Evolutionary conservation across 495 filamentous ascomycete species (phyloP).

Genomic region (Pyronema omphalodes): DNA sequence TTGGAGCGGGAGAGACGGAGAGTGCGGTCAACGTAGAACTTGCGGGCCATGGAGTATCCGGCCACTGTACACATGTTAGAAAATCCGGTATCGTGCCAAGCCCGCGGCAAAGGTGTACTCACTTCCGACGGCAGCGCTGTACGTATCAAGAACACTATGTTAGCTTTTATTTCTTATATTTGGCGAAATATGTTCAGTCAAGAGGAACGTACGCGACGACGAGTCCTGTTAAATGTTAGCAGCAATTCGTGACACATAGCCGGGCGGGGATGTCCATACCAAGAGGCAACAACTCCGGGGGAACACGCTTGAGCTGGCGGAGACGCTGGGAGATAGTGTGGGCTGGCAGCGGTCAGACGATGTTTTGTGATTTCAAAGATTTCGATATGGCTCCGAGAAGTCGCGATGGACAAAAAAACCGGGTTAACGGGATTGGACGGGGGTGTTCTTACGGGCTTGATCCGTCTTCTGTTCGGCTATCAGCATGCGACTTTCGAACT

Average conservation of each 20-base stretch:
- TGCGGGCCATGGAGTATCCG: constrained; percentile 57
- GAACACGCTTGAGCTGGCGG: constrained; percentile 66
- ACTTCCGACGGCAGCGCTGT: constrained; percentile 40
- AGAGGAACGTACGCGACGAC: constrained; percentile 48
- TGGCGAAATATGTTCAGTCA: not conserved
- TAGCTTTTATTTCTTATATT: constrained; percentile 18
- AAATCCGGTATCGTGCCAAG: not conserved
- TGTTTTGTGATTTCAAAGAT: not conserved
- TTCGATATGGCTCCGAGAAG: not conserved
- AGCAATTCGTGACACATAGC: not conserved
- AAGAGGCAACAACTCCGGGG: constrained; percentile 85
- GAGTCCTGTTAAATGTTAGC: constrained; percentile 37
- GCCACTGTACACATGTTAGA: constrained; percentile 35
- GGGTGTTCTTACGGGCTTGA: constrained; percentile 52
- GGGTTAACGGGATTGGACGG: not conserved
- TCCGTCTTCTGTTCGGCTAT: constrained; percentile 48
- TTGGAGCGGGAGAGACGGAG: constrained; percentile 54
- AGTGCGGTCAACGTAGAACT: constrained; percentile 76
- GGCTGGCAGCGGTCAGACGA: constrained; percentile 33
- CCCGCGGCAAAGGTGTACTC: constrained; percentile 3
- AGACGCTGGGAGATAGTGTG: constrained; percentile 96
- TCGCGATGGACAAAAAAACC: not conserved
- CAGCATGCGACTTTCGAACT: not conserved
- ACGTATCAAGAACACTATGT: constrained; percentile 3
- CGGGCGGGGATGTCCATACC: constrained; percentile 33